phyloP scores from a whole-genome alignment of 192 early-diverging fungal species.

The Linnemannia zychae region DNA sequence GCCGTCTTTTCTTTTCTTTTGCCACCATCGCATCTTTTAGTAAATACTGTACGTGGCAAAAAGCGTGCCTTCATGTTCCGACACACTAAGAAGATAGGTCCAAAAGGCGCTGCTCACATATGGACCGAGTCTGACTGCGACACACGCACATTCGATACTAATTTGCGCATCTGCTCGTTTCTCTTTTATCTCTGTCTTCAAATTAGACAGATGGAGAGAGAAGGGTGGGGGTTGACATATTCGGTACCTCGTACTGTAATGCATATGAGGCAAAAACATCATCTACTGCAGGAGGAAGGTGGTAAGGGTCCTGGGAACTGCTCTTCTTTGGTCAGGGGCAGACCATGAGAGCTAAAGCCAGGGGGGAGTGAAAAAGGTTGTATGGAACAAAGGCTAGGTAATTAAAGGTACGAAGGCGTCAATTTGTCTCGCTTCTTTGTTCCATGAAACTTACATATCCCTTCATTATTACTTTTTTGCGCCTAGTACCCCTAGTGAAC shows the following conservation, averaged over 20 bases:
- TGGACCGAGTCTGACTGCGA: too few species aligned
- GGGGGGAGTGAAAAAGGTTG: not conserved
- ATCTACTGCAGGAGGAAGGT: not conserved
- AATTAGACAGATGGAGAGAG: not conserved
- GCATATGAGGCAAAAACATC: not conserved
- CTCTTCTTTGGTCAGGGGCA: not conserved
- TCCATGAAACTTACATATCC: not conserved
- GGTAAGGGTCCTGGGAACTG: conserved; percentile 3
- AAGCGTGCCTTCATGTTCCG: too few species aligned
- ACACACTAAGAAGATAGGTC: too few species aligned
- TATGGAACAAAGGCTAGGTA: not conserved
- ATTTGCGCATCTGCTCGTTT: not conserved
- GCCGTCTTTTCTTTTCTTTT: too few species aligned
- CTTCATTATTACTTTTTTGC: not conserved
- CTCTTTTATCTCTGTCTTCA: too few species aligned
- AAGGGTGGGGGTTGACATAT: not conserved
- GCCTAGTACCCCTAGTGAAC: not conserved
- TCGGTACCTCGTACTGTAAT: not conserved
- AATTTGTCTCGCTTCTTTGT: not conserved
- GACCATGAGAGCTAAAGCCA: not conserved
- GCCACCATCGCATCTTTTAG: too few species aligned
- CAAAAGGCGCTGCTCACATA: too few species aligned
- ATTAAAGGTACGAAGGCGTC: not conserved
- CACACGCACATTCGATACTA: too few species aligned
- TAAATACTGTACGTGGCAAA: too few species aligned